Percentiles rank a stretch among this genome's conserved stretches.
These are phyloP conservation scores for Gastrolobium bilobum DNA, from an alignment of 306 rosid species.

Conservation along the genomic window DNA sequence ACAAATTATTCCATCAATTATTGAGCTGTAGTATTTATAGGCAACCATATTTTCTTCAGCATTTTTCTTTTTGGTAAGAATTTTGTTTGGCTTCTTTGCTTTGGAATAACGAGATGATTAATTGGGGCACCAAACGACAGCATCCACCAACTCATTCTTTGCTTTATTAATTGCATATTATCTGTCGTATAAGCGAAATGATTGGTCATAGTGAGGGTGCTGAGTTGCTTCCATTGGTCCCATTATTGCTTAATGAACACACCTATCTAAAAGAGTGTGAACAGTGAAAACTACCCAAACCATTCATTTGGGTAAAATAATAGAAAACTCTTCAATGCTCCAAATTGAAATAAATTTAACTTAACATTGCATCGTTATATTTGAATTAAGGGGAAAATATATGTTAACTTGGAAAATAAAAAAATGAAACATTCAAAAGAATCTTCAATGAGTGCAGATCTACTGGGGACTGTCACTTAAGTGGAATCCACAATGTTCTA, in stretches of 20 bases:
- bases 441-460: neutral
- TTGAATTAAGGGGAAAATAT: conserved; percentile 7
- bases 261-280: conserved; percentile 32
- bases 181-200: conserved; percentile 45
- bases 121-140: conserved; percentile 52
- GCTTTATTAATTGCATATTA: conserved; percentile 51
- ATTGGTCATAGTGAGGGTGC: conserved; percentile 23
- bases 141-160: conserved; percentile 44
- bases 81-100: conserved; percentile 41
- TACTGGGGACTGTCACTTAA: neutral
- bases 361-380: neutral
- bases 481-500: conserved; percentile 13
- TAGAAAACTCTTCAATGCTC: conserved; percentile 1
- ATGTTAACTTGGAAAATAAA: neutral
- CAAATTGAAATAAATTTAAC: conserved; percentile 9
- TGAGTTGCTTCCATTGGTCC: conserved; percentile 38
- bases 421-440: conserved; percentile 6
- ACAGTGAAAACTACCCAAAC: neutral
- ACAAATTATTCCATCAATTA: conserved; percentile 41
- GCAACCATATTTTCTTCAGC: neutral
- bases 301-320: conserved; percentile 22
- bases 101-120: conserved; percentile 50
- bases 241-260: conserved; percentile 55
- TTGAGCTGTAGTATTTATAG: conserved; percentile 49
- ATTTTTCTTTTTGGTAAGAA: conserved; percentile 43